Evolutionary conservation across 352 stramenopile genomes (phyloP), one percentile per base, ranked within the genome.

Genomic region (Phytophthora foliorum): DNA sequence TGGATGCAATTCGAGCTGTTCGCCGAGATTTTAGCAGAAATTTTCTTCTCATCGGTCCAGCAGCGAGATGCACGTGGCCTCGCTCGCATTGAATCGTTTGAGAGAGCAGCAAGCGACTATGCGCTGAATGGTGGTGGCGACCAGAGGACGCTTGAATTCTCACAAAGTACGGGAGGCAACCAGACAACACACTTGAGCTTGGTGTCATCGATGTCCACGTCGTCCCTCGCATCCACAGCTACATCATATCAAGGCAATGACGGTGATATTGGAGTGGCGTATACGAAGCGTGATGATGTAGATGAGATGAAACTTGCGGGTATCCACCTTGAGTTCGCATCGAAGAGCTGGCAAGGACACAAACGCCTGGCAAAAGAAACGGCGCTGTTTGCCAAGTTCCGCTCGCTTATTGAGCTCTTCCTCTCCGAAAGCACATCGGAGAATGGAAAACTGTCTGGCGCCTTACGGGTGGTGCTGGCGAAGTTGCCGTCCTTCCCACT

Each of bases 1-100:
- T 94, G 82, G 84, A 50, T 92, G 4, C 86, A 94, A 54, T 94
- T 94, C 46, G 80, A 92, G 50, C 39, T 90, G 21, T 94, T 92
- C 36, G 75, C 79, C 0, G 86, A 94, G 34, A 63, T 89, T 25
- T 44, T 92, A 13, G 84, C 84, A 0, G 86, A 92, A 31, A 82
- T 94, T 34, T 88, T 86, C 57, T 89, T 92, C 21, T 72, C 72
- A 8, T 80, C 69, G 0, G 69, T 84, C 2, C 83, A 90, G 27
- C 70, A 76, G 14, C 78, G 74, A 19, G 74, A 88, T 38, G 36
- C 67, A 1, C 57, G 38, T 6, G 68, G 63, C 10, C 31, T 75
- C 6, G 58, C 72, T 51, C 42, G 56, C 2, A 68, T 74, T 58
- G 70, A 80, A 51, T 67, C 55, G 0, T 79, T 75, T 13, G 71